Percentiles rank a stretch among this genome's conserved stretches.
Evolutionary conservation across 2,329 filamentous ascomycete species (phyloP).

Genomic region (Neocatenulostroma microsporum): DNA sequence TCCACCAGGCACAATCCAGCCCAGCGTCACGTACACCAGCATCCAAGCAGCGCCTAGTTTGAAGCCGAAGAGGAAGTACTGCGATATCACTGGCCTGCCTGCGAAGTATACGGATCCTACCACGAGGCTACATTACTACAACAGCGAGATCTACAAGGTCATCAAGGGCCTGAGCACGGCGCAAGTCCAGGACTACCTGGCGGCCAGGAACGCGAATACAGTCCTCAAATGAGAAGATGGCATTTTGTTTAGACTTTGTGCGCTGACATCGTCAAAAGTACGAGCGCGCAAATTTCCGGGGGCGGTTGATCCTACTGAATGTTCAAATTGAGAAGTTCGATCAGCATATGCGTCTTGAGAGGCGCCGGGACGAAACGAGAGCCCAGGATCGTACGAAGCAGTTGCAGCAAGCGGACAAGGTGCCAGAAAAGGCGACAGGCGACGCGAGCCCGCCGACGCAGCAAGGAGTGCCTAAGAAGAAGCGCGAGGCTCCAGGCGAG

Average conservation of each 20-base stretch:
- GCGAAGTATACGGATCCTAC: slow-evolving; percentile 92
- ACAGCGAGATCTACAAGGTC: slow-evolving; percentile 81
- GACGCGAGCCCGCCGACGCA: too few relatives aligned
- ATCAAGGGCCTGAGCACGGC: slow-evolving; percentile 75
- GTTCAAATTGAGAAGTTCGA: too few relatives aligned
- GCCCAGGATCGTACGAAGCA: too few relatives aligned
- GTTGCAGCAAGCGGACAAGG: too few relatives aligned
- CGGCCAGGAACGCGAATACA: slow-evolving; percentile 84
- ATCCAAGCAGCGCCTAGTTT: slow-evolving; percentile 90
- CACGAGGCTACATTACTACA: slow-evolving; percentile 83
- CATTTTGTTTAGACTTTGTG: neutral
- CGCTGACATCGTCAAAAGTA: neutral
- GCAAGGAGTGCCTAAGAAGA: too few relatives aligned
- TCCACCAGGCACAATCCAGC: slow-evolving; percentile 43
- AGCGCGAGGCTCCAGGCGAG: too few relatives aligned
- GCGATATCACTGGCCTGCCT: slow-evolving; percentile 89
- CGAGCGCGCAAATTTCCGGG: neutral
- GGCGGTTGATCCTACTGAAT: neutral
- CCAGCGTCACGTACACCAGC: slow-evolving; percentile 78
- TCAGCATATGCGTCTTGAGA: too few relatives aligned
- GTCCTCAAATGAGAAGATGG: slow-evolving; percentile 67
- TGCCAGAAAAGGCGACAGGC: too few relatives aligned
- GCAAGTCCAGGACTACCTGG: slow-evolving; percentile 78
- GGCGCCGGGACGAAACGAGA: too few relatives aligned
- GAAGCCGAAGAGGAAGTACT: slow-evolving; percentile 74